Evolutionary conservation across 495 filamentous ascomycete genomes (phyloP), one percentile per base, ranked within the genome.

Genomic region (Emericellopsis terricola): DNA sequence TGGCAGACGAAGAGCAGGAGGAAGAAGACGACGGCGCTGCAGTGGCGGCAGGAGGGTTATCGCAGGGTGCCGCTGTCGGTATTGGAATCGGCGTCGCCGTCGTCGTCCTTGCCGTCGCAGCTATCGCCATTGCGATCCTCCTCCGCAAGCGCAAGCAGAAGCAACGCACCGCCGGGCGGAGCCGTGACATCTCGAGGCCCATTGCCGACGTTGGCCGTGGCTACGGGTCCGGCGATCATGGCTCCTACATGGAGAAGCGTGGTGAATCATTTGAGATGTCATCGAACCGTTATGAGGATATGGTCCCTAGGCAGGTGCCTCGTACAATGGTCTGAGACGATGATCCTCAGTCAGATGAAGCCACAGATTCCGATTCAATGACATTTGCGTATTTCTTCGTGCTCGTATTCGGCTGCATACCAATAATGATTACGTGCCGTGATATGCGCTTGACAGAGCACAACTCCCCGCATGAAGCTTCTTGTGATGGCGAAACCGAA

Each of bases 221-320:
- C 13, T 59, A 52, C 15, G 53, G 47, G n/a, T 38, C 46, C 26
- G 44, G 48, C 31, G 37, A 40, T 41, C 34, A 40, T 38, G 42
- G 40, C 34, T 37, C 38, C 23, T 42, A 46, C 3, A 48, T 41
- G 20, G 50, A 50, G 23, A 46, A 41, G 9, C 43, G 45, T 13
- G 16, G 40, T 14, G 43, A 44, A 21, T 54, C 59, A 19, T 41
- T 62, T 21, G 59, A 64, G 38, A 41, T 50, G 34, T 51, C 56
- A 34, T 53, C 53, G 13, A 51, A 48, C 13, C 51, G 56, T 16
- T 66, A 66, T 37, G 60, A 66, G 38, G 59, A 64, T 28, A 53
- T 66, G 56, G 29, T 52, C 8, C 59, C 57, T 28, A 44, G 55
- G 14, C 43, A 52, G 24, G 40, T 52, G 37, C 62, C 62, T 13